Base-by-base conservation (phyloP, 257 asterid genomes). In the Petunia axillaris region DNA sequence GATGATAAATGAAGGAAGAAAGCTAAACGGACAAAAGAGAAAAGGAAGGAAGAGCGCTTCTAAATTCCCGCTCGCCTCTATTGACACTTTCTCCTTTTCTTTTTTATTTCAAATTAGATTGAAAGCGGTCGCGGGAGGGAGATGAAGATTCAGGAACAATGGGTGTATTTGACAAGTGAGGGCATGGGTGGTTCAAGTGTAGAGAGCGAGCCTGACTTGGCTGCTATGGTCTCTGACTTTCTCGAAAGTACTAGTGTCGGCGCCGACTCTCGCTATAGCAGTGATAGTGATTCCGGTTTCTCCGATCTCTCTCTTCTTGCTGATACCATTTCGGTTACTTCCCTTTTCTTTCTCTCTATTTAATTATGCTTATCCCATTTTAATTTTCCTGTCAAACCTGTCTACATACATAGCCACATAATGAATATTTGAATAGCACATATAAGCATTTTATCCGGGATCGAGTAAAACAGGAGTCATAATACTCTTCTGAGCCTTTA, bases 161-260 rank as follows among this genome's bases (percentile, higher is more conserved):
- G 25, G 25, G 25, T 81, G 75, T 59, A 64, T 77, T 60, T 66
- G 13, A 55, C 71, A 78, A 64, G 86, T 2, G 62, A 63, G 41
- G 89, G 80, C 38, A 63, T 82, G 35, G 79, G 83, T 0, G 58
- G 84, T 64, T 81, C 81, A 66, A 88, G 91, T 76, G 36, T 81
- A 11, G 91, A 87, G 62, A 86, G 90, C 73, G 90, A 88, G 66
- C 85, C 76, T 62, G 91, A 86, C 76, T 80, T 85, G 82, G 90
- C 87, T 4, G 80, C 77, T 73, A 65, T 88, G 88, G 91, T 88
- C 46, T 73, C 80, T 79, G 90, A 88, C 59, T 88, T 88, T 81
- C 1, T 85, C 4, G 90, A 88, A 66, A 83, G 66, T 35, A 87
- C 84, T 62, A 86, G 90, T 77, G 76, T 82, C 38, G 87, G 87